Evolutionary conservation across 2,329 filamentous ascomycete species (phyloP), one percentile per base, ranked within the genome.

Genomic region (Penicillium expansum): DNA sequence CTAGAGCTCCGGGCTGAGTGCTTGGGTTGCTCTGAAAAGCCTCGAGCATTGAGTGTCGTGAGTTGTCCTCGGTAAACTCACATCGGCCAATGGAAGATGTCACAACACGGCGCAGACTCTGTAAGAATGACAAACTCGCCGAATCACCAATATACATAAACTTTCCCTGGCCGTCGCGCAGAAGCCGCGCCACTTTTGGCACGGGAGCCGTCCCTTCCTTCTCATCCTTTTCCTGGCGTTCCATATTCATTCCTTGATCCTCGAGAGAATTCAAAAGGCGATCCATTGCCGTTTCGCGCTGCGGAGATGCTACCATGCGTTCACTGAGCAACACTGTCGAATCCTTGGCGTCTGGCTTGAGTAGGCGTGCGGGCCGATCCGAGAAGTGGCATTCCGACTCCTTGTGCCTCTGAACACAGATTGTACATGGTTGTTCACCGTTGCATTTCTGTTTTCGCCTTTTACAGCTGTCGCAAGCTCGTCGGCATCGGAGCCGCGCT

Each of bases 101-200:
- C 8, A 82, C 76, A 6, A 83, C 72, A 43, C 80, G 76, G 33
- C 80, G 77, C 14, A 82, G 79, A 52, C 78, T 82, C 62, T 82
- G 80, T 35, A 82, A 62, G 52, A 82, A 82, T 0, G 80, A 82
- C 45, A 82, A 68, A 47, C 79, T 81, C 33, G 80, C 80, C 37
- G 79, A 82, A 57, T 83, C 80, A 14, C 80, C 80, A 29, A 83
- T 79, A 60, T 82, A 83, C 64, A 83, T 81, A 48, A 80, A 77
- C 54, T 82, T 82, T 6, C 80, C 80, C 58, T 81, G 78, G 0
- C 79, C 79, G 60, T 82, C 80, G 24, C 78, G 78, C 10, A 82
- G 71, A 27, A 82, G 75, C 10, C 80, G 75, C 65, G 66, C 76
- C 63, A 62, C 76, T 66, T 69, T 75, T 45, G 64, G 75, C 58